Percentiles rank a stretch among this genome's conserved stretches.
Evolutionary conservation across 768 basidiomycete genomes (phyloP).

Genomic region (Filobasidium floriforme): DNA sequence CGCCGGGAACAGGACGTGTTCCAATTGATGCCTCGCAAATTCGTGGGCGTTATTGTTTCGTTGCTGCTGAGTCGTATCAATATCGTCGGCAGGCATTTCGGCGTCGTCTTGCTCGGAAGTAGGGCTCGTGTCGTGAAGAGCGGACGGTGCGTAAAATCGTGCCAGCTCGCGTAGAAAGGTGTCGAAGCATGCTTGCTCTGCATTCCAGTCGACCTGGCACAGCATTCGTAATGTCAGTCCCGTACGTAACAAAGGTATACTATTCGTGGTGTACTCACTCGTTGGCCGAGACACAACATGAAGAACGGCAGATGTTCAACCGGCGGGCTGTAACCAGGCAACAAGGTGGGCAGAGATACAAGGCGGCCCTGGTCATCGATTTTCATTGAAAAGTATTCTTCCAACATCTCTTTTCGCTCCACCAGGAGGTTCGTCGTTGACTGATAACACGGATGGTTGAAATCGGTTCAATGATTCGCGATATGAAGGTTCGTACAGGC

Average conservation of each 20-base stretch:
- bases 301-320: slow-evolving; percentile 82
- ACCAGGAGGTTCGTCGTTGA: slow-evolving; percentile 22
- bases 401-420: slow-evolving; percentile 66
- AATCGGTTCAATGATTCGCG: no score
- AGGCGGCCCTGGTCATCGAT: slow-evolving; percentile 60
- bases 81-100: slow-evolving; percentile 9
- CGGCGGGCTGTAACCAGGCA: slow-evolving; percentile 82
- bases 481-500: no score
- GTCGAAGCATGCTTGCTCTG: slow-evolving; percentile 76
- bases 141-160: slow-evolving; percentile 76
- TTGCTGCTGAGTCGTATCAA: slow-evolving; percentile 9
- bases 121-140: neutral
- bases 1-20: slow-evolving; percentile 82
- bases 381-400: slow-evolving; percentile 78
- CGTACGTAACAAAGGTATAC: neutral
- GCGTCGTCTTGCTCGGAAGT: slow-evolving; percentile 26
- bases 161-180: slow-evolving; percentile 81
- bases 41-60: neutral
- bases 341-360: slow-evolving; percentile 70
- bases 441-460: no score
- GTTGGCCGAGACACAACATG: slow-evolving; percentile 84
- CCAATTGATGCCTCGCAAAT: slow-evolving; percentile 68
- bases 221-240: neutral
- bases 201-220: slow-evolving; percentile 74
- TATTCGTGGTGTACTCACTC: slow-evolving; percentile 50